phyloP scores from a whole-genome alignment of 306 rosid genomes.

The Senna siamea region DNA sequence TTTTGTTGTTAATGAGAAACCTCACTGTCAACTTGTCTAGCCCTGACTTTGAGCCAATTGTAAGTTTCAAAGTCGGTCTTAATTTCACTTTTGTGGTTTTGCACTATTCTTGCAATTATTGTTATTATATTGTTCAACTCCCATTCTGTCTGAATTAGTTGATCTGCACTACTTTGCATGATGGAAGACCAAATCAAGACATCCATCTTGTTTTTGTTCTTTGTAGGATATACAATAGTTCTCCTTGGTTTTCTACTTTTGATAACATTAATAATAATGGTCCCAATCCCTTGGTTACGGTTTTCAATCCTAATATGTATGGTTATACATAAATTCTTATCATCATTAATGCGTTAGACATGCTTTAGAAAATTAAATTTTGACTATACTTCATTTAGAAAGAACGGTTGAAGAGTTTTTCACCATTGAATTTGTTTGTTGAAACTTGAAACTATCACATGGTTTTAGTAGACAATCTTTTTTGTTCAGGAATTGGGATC shows the following conservation, averaged over 20 bases:
- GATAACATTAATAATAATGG: too few species aligned
- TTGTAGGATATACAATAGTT: not conserved
- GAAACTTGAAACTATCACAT: not conserved
- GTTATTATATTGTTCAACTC: not conserved
- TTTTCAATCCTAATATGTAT: not conserved
- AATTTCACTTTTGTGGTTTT: not conserved
- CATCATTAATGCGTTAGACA: not conserved
- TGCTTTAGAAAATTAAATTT: not conserved
- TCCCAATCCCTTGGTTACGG: too few species aligned
- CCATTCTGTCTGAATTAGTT: slow-evolving; percentile 17
- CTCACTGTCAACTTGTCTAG: slow-evolving; percentile 76
- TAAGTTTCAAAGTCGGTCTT: slow-evolving; percentile 46
- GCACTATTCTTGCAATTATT: not conserved
- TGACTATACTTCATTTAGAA: not conserved
- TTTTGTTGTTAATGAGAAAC: slow-evolving; percentile 79
- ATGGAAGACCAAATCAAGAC: not conserved
- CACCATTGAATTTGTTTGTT: not conserved
- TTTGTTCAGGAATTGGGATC: not conserved
- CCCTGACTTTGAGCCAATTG: slow-evolving; percentile 76
- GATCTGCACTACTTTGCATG: slow-evolving; percentile 9
- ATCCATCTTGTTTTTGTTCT: not conserved
- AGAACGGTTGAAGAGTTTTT: not conserved
- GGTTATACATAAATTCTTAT: not conserved
- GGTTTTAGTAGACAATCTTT: not conserved
- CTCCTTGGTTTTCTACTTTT: not conserved